Base-by-base conservation (phyloP, 2,329 filamentous ascomycete species). In the Fusarium secorum region DNA sequence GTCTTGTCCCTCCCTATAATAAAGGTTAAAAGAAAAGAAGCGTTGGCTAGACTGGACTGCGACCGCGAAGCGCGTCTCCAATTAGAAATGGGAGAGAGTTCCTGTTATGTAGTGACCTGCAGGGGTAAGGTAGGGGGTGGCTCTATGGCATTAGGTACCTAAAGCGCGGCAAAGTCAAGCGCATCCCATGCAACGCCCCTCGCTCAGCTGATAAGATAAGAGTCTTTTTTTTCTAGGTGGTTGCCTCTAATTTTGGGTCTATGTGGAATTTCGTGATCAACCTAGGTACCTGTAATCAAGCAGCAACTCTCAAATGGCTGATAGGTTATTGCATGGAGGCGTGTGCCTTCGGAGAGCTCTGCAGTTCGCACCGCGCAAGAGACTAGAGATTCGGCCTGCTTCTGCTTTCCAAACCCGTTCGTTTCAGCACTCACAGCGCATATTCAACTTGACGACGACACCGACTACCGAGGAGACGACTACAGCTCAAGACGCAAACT, bases 341-440 rank as follows among this genome's bases (percentile, higher is more conserved):
- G 70, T 63, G 52, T 80, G 76, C 53, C 54, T 81, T 41, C 73
- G 74, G 42, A 75, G 74, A 58, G 70, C 76, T 13, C 46, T 76
- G 8, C 75, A 74, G 24, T 35, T 63, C 33, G 13, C 71, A 7
- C 64, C 70, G 18, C 64, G 41, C 24, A 60, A 71, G 22, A 62
- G 55, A 51, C 20, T 39, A 4, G 42, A 51, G 33, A 44, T 64
- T 22, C 49, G 70, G 24, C 55, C 64, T 28, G 26, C 48, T 24
- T 39, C 66, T 11, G n/a, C 64, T 26, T 48, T 69, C 14, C 64
- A 60, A 57, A 15, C 64, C 42, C 58, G 45, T 42, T 55, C 36
- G 44, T 54, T 74, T 32, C 67, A 39, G 17, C 59, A 66, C 30
- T 28, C 53, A 20, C 67, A 56, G 32, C 63, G 33, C 49, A 46